These are phyloP conservation scores for Gynandropsis gynandra DNA, from an alignment of 345 rosid genomes.

Conservation along the genomic window DNA sequence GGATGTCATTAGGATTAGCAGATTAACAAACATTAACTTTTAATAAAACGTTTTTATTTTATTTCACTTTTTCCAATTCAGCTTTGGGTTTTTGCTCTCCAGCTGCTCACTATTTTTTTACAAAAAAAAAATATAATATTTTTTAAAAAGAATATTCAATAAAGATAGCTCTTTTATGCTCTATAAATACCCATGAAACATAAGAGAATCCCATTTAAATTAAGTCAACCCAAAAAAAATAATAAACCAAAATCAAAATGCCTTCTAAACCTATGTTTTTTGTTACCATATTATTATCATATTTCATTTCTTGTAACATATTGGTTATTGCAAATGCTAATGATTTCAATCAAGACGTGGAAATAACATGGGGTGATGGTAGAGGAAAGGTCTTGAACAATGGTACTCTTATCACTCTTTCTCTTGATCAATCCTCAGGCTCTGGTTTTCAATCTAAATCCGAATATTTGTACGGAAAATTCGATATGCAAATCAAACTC, in stretches of 20 bases:
- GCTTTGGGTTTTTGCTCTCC: too few relatives aligned
- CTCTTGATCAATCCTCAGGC: conserved; percentile 34
- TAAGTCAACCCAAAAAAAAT: too few relatives aligned
- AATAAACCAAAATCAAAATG: conserved; percentile 9
- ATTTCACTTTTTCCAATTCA: too few relatives aligned
- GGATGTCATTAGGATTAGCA: too few relatives aligned
- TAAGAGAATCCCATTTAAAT: too few relatives aligned
- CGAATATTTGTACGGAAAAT: conserved; percentile 33
- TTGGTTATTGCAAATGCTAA: conserved; percentile 22
- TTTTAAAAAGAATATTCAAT: too few relatives aligned
- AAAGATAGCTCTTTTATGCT: neutral
- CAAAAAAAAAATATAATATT: neutral
- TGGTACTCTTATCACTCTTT: conserved; percentile 34
- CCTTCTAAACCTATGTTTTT: neutral
- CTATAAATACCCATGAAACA: conserved; percentile 19
- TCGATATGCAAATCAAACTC: conserved; percentile 33
- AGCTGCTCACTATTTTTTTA: too few relatives aligned
- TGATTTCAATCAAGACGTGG: conserved; percentile 32
- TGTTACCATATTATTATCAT: conserved; percentile 11
- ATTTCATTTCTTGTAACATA: conserved; percentile 11
- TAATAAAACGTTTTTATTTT: too few relatives aligned
- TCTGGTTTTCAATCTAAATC: conserved; percentile 39
- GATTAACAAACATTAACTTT: too few relatives aligned
- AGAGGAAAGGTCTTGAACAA: conserved; percentile 29
- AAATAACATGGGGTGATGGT: conserved; percentile 41